phyloP scores from a whole-genome alignment of 352 stramenopile genomes.

The Globisporangium spinosum region DNA sequence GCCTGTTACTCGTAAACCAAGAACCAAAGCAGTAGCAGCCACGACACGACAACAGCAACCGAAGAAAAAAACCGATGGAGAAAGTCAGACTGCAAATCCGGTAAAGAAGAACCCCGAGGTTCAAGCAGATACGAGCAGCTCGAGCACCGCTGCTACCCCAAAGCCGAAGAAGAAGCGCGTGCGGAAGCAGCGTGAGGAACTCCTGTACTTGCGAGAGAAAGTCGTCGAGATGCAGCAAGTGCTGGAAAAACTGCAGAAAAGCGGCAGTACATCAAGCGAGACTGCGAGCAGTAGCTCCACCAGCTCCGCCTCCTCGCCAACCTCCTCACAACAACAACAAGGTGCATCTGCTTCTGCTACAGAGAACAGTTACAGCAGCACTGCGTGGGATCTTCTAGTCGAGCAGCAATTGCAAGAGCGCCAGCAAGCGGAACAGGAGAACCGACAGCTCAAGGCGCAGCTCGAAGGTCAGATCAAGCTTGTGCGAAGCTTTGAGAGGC shows the following conservation, averaged over 20 bases:
- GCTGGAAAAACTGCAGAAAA: constrained; percentile 3
- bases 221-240: constrained; percentile 14
- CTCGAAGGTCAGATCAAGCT: constrained; percentile 37
- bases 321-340: background rate
- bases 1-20: background rate
- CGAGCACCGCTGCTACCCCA: background rate
- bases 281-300: background rate
- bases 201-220: constrained; percentile 14
- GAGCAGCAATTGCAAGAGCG: constrained; percentile 25
- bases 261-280: background rate
- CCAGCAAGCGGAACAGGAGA: constrained; percentile 28
- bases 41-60: background rate
- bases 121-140: background rate
- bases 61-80: background rate
- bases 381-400: constrained; percentile 29
- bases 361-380: background rate
- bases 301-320: background rate
- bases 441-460: constrained; percentile 23
- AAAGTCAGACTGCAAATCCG: background rate
- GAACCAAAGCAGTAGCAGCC: background rate
- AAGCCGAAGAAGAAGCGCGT: constrained; percentile 18
- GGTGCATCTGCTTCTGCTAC: background rate
- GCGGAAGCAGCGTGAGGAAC: constrained; percentile 12
- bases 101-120: background rate
- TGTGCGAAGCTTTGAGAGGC: constrained; percentile 26